Base-by-base conservation (phyloP, 2,329 filamentous ascomycete species). In the Ophiocordyceps polyrhachis-furcata region DNA sequence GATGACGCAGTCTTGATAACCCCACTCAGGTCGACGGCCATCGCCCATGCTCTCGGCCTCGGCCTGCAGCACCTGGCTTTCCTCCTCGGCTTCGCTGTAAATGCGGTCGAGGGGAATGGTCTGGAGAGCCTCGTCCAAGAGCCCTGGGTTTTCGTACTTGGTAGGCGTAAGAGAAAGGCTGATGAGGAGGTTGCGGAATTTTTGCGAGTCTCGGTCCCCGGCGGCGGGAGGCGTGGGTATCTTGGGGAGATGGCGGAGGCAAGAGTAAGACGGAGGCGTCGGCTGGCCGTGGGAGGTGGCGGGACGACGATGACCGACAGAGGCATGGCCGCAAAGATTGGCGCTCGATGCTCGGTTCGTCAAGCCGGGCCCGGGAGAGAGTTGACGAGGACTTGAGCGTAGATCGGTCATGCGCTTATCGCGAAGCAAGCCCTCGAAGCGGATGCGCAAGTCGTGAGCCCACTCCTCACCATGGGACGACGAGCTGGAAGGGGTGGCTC, bases 1-100 rank as follows among this genome's bases (percentile, higher is more conserved):
- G 56, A 96, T 82, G 45, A 95, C 86, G 61, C 89, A 98, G 64
- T 98, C 91, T 62, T 96, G 89, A 59, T 96, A 95, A 46, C 88
- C 89, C 89, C 89, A 96, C 67, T 87, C 82, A 2, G 88, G 76
- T 59, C 83, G 82, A 51, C 77, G 73, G 45, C 80, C 83, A 46
- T 83, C 77, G 19, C 83, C 84, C 66, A 94, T 79, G 52, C 86
- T 93, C 58, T 83, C 83, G 29, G 89, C 89, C 61, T 93, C 80
- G 31, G 86, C 91, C 56, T 83, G 78, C 53, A 93, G 69, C 28
- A 95, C 79, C 59, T 95, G 86, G 51, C 76, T 79, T 63, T 96
- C 88, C 60, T 96, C 89, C 59, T 96, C 87, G 44, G 91, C 91
- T 59, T 95, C 87, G 51, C 81, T 74, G 62, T 96, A 96, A 53